Evolutionary conservation across 495 filamentous ascomycete species (phyloP).

Genomic region (Peziza echinospora): DNA sequence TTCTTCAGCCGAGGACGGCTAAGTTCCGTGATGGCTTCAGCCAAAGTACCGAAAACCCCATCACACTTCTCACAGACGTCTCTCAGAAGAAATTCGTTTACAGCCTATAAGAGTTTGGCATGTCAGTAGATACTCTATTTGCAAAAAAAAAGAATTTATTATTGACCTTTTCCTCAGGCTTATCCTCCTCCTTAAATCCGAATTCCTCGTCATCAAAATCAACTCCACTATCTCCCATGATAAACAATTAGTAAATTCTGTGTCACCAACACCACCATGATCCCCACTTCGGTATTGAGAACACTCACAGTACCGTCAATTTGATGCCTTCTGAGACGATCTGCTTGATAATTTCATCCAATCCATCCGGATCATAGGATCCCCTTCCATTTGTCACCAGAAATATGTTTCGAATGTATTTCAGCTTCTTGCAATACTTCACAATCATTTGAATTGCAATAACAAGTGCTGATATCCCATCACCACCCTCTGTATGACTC

Average conservation of each 20-base stretch:
- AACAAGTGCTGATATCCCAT: constrained; percentile 63
- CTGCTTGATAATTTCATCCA: constrained; percentile 44
- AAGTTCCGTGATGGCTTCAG: constrained; percentile 59
- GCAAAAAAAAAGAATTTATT: background rate
- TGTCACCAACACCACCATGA: background rate
- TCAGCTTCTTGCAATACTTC: constrained; percentile 62
- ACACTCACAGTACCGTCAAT: constrained; percentile 55
- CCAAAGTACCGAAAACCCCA: constrained; percentile 59
- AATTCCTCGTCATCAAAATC: constrained; percentile 90
- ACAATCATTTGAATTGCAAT: constrained; percentile 74
- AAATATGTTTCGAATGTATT: constrained; percentile 63
- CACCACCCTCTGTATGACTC: constrained; percentile 6
- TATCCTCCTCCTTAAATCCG: constrained; percentile 84
- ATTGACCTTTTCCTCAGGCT: constrained; percentile 41
- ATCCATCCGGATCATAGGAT: constrained; percentile 40
- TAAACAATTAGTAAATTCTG: background rate
- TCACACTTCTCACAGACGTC: constrained; percentile 38
- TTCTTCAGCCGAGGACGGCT: constrained; percentile 48
- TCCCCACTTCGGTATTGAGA: background rate
- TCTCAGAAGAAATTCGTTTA: constrained; percentile 48
- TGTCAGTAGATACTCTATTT: background rate
- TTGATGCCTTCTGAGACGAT: constrained; percentile 57
- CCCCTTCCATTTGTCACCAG: constrained; percentile 65
- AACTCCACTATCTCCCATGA: constrained; percentile 38
- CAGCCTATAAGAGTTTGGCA: constrained; percentile 24